These are phyloP conservation scores for Orbilia blumenaviensis DNA, from an alignment of 2,329 filamentous ascomycete genomes.

Conservation along the genomic window DNA sequence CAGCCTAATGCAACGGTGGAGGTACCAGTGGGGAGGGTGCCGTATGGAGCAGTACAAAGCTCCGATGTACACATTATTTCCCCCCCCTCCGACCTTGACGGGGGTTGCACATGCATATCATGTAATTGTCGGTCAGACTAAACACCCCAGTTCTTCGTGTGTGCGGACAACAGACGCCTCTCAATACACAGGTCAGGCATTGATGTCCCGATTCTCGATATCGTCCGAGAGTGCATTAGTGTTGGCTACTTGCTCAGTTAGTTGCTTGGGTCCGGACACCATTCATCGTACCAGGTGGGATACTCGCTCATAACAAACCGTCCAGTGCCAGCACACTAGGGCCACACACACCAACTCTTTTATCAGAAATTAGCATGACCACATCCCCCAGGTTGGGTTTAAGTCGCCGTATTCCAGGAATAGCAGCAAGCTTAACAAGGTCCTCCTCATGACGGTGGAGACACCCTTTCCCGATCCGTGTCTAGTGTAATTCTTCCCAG, in stretches of 20 bases:
- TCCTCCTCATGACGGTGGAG: constrained; percentile 27
- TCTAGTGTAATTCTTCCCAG: constrained; percentile 11
- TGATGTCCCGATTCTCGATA: constrained; percentile 26
- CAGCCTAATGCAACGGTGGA: constrained; percentile 35
- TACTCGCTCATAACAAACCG: background rate
- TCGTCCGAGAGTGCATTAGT: constrained; percentile 44
- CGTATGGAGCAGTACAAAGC: constrained; percentile 52
- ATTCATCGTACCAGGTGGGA: constrained; percentile 12
- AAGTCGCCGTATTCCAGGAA: constrained; percentile 55
- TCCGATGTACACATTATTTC: constrained; percentile 38
- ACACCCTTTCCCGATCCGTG: constrained; percentile 34
- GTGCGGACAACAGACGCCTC: constrained; percentile 24
- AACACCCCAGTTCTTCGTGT: background rate
- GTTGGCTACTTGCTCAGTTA: background rate
- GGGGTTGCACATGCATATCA: constrained; percentile 41
- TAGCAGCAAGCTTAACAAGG: constrained; percentile 52
- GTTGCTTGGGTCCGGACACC: background rate
- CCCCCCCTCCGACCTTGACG: constrained; percentile 21
- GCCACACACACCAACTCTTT: constrained; percentile 15
- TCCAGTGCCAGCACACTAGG: constrained; percentile 9
- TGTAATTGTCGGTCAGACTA: constrained; percentile 23
- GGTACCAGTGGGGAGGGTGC: constrained; percentile 42
- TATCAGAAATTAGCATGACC: constrained; percentile 53
- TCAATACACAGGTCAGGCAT: background rate
- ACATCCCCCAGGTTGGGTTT: constrained; percentile 44